Conservation (phyloP, 352 stramenopile species). For the Albugo candida region DNA sequence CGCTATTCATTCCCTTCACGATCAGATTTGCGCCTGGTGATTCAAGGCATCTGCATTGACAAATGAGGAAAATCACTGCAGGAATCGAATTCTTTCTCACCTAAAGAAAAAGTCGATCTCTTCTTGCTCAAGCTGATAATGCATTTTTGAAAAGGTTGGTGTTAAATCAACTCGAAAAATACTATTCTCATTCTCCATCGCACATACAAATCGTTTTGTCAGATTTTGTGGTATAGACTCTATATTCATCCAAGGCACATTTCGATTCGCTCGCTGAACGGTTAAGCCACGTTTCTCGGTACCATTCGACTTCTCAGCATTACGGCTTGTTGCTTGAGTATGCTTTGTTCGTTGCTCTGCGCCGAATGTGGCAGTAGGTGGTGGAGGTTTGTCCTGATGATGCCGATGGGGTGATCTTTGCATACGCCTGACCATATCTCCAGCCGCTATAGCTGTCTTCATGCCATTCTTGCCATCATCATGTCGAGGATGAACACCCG, state of each 20-base stretch:
- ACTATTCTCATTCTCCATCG: constrained; percentile 30
- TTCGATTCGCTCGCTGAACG: too few relatives aligned
- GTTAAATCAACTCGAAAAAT: constrained; percentile 49
- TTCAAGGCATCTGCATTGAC: constrained; percentile 31
- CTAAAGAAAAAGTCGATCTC: constrained; percentile 35
- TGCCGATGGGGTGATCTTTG: too few relatives aligned
- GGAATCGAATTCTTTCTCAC: background rate
- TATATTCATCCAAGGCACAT: constrained; percentile 27
- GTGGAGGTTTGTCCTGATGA: too few relatives aligned
- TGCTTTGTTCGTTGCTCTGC: too few relatives aligned
- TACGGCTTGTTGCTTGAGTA: too few relatives aligned
- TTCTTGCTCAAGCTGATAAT: constrained; percentile 23
- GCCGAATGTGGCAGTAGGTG: too few relatives aligned
- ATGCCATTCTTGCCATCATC: too few relatives aligned
- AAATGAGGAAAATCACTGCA: constrained; percentile 2
- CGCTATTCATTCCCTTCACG: constrained; percentile 60
- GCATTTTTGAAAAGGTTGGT: constrained; percentile 26
- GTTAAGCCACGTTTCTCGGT: too few relatives aligned
- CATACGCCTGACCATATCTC: too few relatives aligned
- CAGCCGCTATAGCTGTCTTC: too few relatives aligned
- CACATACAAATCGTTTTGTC: constrained; percentile 29
- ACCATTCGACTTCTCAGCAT: too few relatives aligned
- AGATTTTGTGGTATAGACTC: constrained; percentile 26
- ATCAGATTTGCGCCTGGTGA: constrained; percentile 55
- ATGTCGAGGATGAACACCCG: too few relatives aligned